These are phyloP conservation scores for Alternaria metachromatica DNA, from an alignment of 2,329 filamentous ascomycete genomes.

Conservation along the genomic window DNA sequence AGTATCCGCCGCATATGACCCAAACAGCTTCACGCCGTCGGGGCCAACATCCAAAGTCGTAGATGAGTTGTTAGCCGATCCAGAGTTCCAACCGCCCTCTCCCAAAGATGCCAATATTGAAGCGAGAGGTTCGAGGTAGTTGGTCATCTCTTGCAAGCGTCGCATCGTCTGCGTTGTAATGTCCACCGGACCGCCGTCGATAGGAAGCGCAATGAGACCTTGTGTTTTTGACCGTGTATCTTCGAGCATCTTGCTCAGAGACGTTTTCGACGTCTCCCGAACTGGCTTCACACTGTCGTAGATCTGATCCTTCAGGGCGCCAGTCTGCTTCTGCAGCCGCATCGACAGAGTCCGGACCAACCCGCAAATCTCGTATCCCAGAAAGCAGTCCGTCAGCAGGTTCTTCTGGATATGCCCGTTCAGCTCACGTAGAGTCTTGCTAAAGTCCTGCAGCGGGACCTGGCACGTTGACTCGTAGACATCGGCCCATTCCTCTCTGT, in stretches of 20 bases:
- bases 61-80: conserved; percentile 62
- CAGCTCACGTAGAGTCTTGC: conserved; percentile 83
- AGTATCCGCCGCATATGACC: conserved; percentile 87
- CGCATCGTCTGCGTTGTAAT: conserved; percentile 85
- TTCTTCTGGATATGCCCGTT: conserved; percentile 89
- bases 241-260: conserved; percentile 81
- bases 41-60: conserved; percentile 83
- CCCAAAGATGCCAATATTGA: conserved; percentile 92
- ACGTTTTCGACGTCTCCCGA: conserved; percentile 88
- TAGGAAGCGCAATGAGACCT: conserved; percentile 70
- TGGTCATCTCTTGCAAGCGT: conserved; percentile 83
- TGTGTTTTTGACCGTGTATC: conserved; percentile 77
- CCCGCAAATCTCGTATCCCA: conserved; percentile 94
- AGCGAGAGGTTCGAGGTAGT: conserved; percentile 83
- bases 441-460: conserved; percentile 78
- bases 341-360: conserved; percentile 82
- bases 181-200: conserved; percentile 78
- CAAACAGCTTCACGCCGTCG: conserved; percentile 86
- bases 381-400: conserved; percentile 87
- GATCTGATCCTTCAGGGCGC: conserved; percentile 82
- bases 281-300: conserved; percentile 87
- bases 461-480: conserved; percentile 83
- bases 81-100: conserved; percentile 80
- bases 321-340: conserved; percentile 80
- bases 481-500: conserved; percentile 80